A percentile compares a stretch with the other conserved stretches of the same genome.
Evolutionary conservation across 179 eudicot genomes (phyloP).

Genomic region (Drosera spatulata): DNA sequence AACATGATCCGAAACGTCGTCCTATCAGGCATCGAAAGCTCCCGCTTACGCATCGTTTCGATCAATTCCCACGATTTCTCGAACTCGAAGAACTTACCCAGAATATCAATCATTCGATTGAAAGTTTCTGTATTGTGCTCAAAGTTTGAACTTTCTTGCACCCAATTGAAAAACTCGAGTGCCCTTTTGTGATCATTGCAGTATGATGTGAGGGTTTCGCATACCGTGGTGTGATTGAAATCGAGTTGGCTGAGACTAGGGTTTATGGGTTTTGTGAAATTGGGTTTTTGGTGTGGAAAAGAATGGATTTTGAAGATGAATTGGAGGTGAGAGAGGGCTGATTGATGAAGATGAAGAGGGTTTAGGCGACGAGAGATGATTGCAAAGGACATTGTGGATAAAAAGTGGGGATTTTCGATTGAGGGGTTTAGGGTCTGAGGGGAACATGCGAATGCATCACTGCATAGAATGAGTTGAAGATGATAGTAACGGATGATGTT

Average conservation of each 20-base stretch:
- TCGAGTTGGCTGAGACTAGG: slow-evolving; percentile 8
- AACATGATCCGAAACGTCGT: slow-evolving; percentile 65
- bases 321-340: background rate
- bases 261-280: slow-evolving; percentile 5
- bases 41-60: slow-evolving; percentile 29
- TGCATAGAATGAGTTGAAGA: no score
- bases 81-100: slow-evolving; percentile 93
- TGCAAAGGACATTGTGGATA: background rate
- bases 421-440: no score
- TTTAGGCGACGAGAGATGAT: slow-evolving; percentile 12
- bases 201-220: slow-evolving; percentile 60
- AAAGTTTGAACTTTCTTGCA: slow-evolving; percentile 32
- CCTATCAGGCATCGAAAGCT: slow-evolving; percentile 46
- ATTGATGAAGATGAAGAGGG: background rate
- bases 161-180: slow-evolving; percentile 81
- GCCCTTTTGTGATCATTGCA: slow-evolving; percentile 65
- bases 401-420: no score
- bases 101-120: slow-evolving; percentile 68
- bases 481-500: no score
- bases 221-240: slow-evolving; percentile 24
- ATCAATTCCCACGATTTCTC: slow-evolving; percentile 64
- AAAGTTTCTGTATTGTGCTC: slow-evolving; percentile 58
- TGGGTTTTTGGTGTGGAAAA: slow-evolving; percentile 12
- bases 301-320: slow-evolving; percentile 11
- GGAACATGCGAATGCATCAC: no score